Percentiles rank a stretch among this genome's conserved stretches.
phyloP scores from a whole-genome alignment of 371 early-diverging fungal species.

The Mortierella sp. region DNA sequence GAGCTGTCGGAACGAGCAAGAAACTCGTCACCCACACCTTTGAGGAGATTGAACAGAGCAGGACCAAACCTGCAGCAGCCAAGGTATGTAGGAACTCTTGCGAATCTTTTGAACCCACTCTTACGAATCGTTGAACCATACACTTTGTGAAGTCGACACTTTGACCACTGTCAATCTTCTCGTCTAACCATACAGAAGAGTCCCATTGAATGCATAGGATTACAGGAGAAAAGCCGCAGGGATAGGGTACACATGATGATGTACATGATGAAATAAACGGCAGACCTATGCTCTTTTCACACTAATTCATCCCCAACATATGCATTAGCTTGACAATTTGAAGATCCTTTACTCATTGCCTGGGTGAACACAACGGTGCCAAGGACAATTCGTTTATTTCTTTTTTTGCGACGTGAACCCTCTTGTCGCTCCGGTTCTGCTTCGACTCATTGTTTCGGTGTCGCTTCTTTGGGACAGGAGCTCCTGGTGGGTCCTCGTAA shows the following conservation, averaged over 20 bases:
- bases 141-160: too few relatives aligned
- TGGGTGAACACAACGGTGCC: too few relatives aligned
- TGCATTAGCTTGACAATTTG: too few relatives aligned
- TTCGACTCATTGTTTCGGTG: too few relatives aligned
- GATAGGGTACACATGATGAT: slow-evolving; percentile 36
- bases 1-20: slow-evolving; percentile 39
- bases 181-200: slow-evolving; percentile 9
- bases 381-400: too few relatives aligned
- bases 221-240: slow-evolving; percentile 29
- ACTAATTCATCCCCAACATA: too few relatives aligned
- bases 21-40: slow-evolving; percentile 48
- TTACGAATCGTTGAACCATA: not conserved
- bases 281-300: too few relatives aligned
- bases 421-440: too few relatives aligned
- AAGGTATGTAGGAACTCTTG: slow-evolving; percentile 13
- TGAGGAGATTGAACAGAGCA: slow-evolving; percentile 45
- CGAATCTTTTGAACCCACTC: not conserved
- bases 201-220: slow-evolving; percentile 30
- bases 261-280: slow-evolving; percentile 48
- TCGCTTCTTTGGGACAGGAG: too few relatives aligned
- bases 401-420: too few relatives aligned
- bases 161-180: not conserved
- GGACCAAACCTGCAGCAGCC: slow-evolving; percentile 16
- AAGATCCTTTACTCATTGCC: too few relatives aligned
- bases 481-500: too few relatives aligned